phyloP scores from a whole-genome alignment of 345 rosid genomes.

The Sonneratia caseolaris region DNA sequence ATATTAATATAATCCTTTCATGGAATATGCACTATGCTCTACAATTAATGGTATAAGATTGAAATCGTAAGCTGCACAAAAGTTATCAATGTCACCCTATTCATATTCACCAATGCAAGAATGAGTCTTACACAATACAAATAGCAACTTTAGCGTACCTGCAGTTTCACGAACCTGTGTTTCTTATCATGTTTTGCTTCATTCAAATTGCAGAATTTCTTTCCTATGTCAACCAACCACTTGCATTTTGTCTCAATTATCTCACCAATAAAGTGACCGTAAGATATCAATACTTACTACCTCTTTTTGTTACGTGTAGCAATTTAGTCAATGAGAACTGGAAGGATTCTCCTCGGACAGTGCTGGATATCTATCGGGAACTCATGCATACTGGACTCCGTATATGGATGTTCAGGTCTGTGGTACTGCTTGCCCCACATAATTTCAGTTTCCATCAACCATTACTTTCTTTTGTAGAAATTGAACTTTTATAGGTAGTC shows the following conservation, averaged over 20 bases:
- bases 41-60: not conserved
- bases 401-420: conserved; percentile 91
- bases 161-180: not conserved
- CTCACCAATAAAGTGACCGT: not conserved
- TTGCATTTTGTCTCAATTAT: not conserved
- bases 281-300: not conserved
- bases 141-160: not conserved
- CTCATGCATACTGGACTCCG: conserved; percentile 70
- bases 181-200: conserved; percentile 2
- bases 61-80: not conserved
- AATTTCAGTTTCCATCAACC: not conserved
- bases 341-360: conserved; percentile 57
- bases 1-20: conserved; percentile 4
- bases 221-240: not conserved
- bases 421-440: not conserved
- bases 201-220: not conserved
- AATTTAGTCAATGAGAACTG: conserved; percentile 35
- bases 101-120: not conserved
- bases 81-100: not conserved
- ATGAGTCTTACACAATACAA: not conserved
- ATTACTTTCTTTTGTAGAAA: not conserved
- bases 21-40: not conserved
- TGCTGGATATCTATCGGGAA: conserved; percentile 69
- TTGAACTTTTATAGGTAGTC: not conserved
- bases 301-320: conserved; percentile 25